A percentile compares a stretch with the other conserved stretches of the same genome.
phyloP scores from a whole-genome alignment of 1,284 basidiomycete genomes.

The Papiliotrema nemorosa region DNA sequence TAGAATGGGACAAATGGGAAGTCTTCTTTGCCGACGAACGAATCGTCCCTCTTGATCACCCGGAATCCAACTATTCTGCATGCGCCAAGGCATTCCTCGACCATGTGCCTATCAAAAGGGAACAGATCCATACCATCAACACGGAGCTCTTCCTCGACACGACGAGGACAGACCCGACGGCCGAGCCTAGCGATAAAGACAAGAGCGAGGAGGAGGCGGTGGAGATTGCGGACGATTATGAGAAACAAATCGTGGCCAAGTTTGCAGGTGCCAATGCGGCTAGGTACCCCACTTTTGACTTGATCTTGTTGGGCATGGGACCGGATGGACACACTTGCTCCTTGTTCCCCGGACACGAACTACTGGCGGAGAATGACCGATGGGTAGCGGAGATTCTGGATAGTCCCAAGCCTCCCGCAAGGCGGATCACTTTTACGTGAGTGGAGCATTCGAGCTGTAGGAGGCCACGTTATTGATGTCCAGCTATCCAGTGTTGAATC shows the following conservation, averaged over 20 bases:
- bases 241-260: slow-evolving; percentile 82
- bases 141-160: slow-evolving; percentile 57
- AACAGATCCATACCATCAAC: slow-evolving; percentile 85
- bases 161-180: slow-evolving; percentile 34
- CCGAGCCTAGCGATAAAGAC: slow-evolving; percentile 48
- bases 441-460: slow-evolving; percentile 5
- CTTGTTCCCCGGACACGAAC: slow-evolving; percentile 86
- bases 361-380: slow-evolving; percentile 77
- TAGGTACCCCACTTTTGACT: slow-evolving; percentile 90
- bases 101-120: slow-evolving; percentile 67
- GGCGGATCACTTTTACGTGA: slow-evolving; percentile 66
- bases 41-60: slow-evolving; percentile 83
- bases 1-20: slow-evolving; percentile 97
- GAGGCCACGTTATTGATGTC: background rate
- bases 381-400: slow-evolving; percentile 95
- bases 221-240: slow-evolving; percentile 87
- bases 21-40: slow-evolving; percentile 97
- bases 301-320: slow-evolving; percentile 89
- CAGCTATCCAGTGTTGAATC: slow-evolving; percentile 81
- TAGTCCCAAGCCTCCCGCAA: slow-evolving; percentile 88
- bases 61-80: slow-evolving; percentile 85
- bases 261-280: slow-evolving; percentile 88
- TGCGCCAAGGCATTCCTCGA: slow-evolving; percentile 74
- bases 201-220: slow-evolving; percentile 60
- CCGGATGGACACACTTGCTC: slow-evolving; percentile 95